These are phyloP conservation scores for Cercospora citrullina DNA, from an alignment of 2,329 filamentous ascomycete genomes.

Conservation along the genomic window DNA sequence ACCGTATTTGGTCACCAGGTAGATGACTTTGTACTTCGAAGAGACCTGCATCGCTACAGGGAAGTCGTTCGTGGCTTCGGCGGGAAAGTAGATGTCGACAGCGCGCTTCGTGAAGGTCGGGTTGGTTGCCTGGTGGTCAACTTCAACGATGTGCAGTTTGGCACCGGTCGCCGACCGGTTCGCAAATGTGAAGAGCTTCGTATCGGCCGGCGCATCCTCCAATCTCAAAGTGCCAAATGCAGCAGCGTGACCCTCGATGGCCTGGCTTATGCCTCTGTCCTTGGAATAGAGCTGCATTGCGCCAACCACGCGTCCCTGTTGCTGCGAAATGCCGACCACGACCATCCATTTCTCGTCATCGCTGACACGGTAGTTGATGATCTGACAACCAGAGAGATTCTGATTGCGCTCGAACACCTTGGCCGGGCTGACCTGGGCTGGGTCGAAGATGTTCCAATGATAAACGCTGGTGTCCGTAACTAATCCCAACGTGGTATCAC, in stretches of 20 bases:
- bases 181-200: constrained; percentile 95
- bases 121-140: constrained; percentile 88
- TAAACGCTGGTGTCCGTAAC: constrained; percentile 90
- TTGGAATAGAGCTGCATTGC: constrained; percentile 97
- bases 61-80: constrained; percentile 94
- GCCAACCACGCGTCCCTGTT: constrained; percentile 89
- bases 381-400: constrained; percentile 89
- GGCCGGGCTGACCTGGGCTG: constrained; percentile 72
- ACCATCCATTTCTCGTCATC: constrained; percentile 98
- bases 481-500: constrained; percentile 80
- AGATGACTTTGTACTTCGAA: constrained; percentile 92
- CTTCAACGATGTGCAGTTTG: constrained; percentile 96
- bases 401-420: constrained; percentile 95
- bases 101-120: constrained; percentile 91
- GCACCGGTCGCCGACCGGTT: constrained; percentile 86
- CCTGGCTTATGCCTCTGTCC: constrained; percentile 94
- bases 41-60: constrained; percentile 97
- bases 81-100: constrained; percentile 95
- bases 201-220: constrained; percentile 84
- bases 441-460: constrained; percentile 96
- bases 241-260: constrained; percentile 95
- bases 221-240: constrained; percentile 87
- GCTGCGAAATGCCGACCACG: constrained; percentile 90
- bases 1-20: constrained; percentile 97
- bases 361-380: constrained; percentile 98